A percentile compares a stretch with the other conserved stretches of the same genome.
Evolutionary conservation across 768 basidiomycete genomes (phyloP).

Genomic region (Leucocoprinus leucothites): DNA sequence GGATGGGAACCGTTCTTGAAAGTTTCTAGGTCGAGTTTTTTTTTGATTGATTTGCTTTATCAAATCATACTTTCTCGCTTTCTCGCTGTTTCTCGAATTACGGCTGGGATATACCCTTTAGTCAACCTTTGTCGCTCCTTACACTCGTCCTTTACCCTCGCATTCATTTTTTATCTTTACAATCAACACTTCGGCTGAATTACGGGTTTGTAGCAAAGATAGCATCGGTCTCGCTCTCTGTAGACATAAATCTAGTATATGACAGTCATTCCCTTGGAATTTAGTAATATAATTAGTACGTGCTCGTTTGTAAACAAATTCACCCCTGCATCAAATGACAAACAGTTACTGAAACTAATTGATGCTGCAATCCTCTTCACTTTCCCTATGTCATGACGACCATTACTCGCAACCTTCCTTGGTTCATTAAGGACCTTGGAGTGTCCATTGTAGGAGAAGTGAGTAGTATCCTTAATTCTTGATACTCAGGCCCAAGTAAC

Average conservation of each 20-base stretch:
- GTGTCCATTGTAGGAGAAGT: conserved; percentile 82
- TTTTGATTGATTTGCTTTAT: neutral
- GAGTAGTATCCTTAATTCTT: conserved; percentile 14
- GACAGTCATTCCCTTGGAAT: no score
- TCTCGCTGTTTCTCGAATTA: neutral
- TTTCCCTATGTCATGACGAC: conserved; percentile 53
- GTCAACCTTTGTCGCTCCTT: neutral
- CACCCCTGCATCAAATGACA: no score
- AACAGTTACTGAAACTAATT: no score
- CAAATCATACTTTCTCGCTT: neutral
- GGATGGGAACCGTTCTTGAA: neutral
- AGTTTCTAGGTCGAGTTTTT: neutral
- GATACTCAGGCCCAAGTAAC: neutral
- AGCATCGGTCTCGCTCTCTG: neutral
- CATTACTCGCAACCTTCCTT: conserved; percentile 83
- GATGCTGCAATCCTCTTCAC: neutral
- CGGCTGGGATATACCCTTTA: neutral
- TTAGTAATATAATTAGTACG: no score
- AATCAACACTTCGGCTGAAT: no score
- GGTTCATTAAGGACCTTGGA: conserved; percentile 79
- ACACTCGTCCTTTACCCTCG: neutral
- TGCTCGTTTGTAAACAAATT: no score
- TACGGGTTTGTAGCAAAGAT: neutral
- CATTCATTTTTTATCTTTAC: no score
- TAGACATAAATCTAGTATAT: neutral